Evolutionary conservation across 2,329 filamentous ascomycete species (phyloP).

Genomic region (Penicillium sp.): DNA sequence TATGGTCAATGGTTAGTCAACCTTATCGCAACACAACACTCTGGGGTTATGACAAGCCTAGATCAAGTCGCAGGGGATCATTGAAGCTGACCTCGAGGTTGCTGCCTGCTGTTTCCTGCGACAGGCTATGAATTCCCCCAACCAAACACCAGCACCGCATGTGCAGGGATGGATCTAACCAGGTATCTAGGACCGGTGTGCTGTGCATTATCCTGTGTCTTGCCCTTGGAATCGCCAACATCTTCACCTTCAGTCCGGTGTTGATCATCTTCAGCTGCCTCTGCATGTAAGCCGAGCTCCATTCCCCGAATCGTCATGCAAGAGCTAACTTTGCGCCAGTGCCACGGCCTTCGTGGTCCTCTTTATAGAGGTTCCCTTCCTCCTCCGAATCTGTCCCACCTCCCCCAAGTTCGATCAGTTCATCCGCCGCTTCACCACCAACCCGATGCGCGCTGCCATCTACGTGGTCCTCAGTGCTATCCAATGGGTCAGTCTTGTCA

Average conservation of each 20-base stretch:
- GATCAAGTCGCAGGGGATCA: slow-evolving; percentile 1
- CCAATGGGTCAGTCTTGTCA: slow-evolving; percentile 79
- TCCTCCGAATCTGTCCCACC: slow-evolving; percentile 96
- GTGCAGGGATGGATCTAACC: slow-evolving; percentile 15
- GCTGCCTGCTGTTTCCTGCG: not conserved
- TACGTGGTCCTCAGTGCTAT: slow-evolving; percentile 78
- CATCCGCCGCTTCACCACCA: slow-evolving; percentile 90
- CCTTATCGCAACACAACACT: slow-evolving; percentile 1
- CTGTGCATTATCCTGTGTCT: slow-evolving; percentile 66
- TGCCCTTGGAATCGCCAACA: slow-evolving; percentile 68
- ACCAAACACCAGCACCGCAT: not conserved
- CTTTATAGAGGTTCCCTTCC: slow-evolving; percentile 88
- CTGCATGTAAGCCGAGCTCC: slow-evolving; percentile 52
- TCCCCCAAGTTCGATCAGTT: slow-evolving; percentile 83
- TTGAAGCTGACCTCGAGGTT: not conserved
- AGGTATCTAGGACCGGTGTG: slow-evolving; percentile 48
- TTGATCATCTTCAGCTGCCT: slow-evolving; percentile 63
- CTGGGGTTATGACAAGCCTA: not conserved
- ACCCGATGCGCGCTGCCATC: slow-evolving; percentile 91
- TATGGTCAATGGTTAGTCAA: slow-evolving; percentile 66
- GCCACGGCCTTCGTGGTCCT: slow-evolving; percentile 72
- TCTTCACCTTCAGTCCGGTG: slow-evolving; percentile 60
- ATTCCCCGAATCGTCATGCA: slow-evolving; percentile 20
- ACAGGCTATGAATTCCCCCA: not conserved
- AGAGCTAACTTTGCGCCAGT: slow-evolving; percentile 55